Base-by-base conservation (phyloP, 2,329 filamentous ascomycete species). In the Lecanoromycetidae sp. region DNA sequence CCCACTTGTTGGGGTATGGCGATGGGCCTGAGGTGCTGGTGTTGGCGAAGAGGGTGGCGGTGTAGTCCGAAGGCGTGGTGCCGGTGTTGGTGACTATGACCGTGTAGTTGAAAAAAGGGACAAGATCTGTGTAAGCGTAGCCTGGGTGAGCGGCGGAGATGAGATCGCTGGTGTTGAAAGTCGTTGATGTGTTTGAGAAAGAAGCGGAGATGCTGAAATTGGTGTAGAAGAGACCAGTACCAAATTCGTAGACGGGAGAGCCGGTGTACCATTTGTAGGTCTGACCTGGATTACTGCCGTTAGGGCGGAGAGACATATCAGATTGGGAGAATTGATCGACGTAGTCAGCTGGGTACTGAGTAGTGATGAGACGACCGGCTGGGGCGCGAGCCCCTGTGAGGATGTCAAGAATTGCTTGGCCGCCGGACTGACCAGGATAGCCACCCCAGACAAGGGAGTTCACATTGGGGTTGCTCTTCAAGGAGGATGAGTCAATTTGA, bases 191-290 rank as follows among this genome's bases (percentile, higher is more conserved):
- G 35, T 58, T 55, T 9, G 33, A 35, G 17, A 20, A 5, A 26
- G 51, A 53, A 2, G 54, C 39, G 20, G 34, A 62, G 57, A 17
- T 59, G 48, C 25, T 57, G 54, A 69, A 70, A 3, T 57, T 64
- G 0, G 67, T 68, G 49, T 70, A 70, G 57, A 67, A 66, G 4
- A 68, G 49, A 2, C 67, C 67, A 39, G 66, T 63, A 3, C 67
- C 67, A 43, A 69, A 70, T 9, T 62, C 61, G 15, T 63, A 63
- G 4, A 69, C 65, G 0, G 66, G 57, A 8, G 56, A 56, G 3
- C 61, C 62, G 20, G 36, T 39, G 50, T 68, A 69, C 67, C 67
- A 70, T 49, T 64, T 65, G 47, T 70, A 70, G 0, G 67, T 70
- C 20, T 67, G 61, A 0, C 67, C 67, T 0, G 66, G 67, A 19